These are phyloP conservation scores for Digitaria exilis DNA, from an alignment of 202 grass and related monocot genomes.

Conservation along the genomic window DNA sequence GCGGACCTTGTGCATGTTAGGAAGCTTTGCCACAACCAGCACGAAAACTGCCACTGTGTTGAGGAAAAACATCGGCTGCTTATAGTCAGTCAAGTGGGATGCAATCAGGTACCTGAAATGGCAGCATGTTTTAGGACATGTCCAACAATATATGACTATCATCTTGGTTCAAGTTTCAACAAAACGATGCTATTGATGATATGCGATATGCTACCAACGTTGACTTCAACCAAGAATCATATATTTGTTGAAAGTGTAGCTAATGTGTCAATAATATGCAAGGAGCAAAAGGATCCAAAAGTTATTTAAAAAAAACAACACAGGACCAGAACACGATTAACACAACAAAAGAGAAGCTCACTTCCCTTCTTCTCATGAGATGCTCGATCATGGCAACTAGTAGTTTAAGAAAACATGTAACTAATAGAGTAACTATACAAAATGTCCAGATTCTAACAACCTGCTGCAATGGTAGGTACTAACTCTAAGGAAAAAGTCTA, in stretches of 20 bases:
- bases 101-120: conserved; percentile 66
- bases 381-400: not conserved
- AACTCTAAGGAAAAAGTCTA: too few relatives aligned
- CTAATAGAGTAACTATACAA: not conserved
- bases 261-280: not conserved
- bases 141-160: not conserved
- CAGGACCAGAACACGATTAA: not conserved
- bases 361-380: not conserved
- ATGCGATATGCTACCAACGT: not conserved
- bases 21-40: conserved; percentile 73
- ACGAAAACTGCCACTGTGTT: conserved; percentile 67
- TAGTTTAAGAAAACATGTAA: conserved; percentile 6
- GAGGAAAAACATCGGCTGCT: conserved; percentile 78
- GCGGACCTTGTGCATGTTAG: conserved; percentile 88
- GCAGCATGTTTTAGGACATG: not conserved
- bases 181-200: not conserved
- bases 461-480: not conserved
- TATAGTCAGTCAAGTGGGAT: conserved; percentile 79
- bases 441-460: too few relatives aligned
- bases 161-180: not conserved
- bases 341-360: not conserved
- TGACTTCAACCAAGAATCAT: not conserved
- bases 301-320: not conserved
- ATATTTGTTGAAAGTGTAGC: not conserved
- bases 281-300: not conserved